A percentile compares a stretch with the other conserved stretches of the same genome.
Conservation (phyloP, 345 rosid genomes). For the Geranium brycei region DNA sequence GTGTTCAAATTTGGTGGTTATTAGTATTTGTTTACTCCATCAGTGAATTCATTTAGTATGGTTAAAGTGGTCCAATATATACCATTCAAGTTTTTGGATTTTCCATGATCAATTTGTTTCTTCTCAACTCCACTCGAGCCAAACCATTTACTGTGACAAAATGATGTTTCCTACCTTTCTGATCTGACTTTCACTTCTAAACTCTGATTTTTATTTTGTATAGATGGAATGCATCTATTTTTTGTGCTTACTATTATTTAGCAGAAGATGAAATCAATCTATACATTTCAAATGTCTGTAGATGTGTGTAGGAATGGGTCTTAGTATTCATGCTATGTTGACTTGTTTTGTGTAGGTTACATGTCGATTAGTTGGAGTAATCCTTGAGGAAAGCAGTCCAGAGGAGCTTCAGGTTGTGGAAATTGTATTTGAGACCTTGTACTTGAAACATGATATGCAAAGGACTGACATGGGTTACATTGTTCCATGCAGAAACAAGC, state of each 20-base stretch:
- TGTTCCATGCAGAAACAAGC: conserved; percentile 55
- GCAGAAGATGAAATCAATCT: not conserved
- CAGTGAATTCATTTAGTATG: not conserved
- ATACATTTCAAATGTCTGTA: not conserved
- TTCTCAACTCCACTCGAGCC: not conserved
- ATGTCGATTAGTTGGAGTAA: conserved; percentile 78
- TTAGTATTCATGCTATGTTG: not conserved
- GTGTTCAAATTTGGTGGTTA: too few relatives aligned
- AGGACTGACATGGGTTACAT: conserved; percentile 8
- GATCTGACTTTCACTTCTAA: not conserved
- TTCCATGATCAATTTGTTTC: not conserved
- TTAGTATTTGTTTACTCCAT: not conserved
- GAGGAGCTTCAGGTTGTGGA: conserved; percentile 67
- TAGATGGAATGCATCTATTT: not conserved
- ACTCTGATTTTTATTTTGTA: not conserved
- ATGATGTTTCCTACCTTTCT: not conserved
- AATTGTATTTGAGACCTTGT: conserved; percentile 6
- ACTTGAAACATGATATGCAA: conserved; percentile 8
- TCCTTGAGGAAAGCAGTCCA: conserved; percentile 79
- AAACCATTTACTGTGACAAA: not conserved
- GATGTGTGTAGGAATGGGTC: not conserved
- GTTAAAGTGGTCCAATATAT: not conserved
- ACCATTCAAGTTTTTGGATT: not conserved
- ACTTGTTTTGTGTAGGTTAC: conserved; percentile 48
- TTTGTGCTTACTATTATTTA: not conserved